Evolutionary conservation across 176 grass and related monocot genomes (phyloP), one percentile per base, ranked within the genome.

Genomic region (Ensete glaucum): DNA sequence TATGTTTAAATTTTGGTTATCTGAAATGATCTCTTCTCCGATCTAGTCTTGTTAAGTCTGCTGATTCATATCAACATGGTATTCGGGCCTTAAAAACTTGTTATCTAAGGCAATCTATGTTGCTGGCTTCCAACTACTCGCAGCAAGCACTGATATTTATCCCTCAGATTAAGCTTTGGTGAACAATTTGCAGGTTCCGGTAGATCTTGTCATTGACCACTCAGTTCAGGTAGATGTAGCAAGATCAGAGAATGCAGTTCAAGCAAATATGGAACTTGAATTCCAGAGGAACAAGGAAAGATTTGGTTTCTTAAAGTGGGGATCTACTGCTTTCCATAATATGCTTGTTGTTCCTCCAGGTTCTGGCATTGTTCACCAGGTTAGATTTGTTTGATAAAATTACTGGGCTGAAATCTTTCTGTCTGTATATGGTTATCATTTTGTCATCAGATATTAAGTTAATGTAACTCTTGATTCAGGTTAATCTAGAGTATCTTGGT

Each of bases 221-320:
- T 96, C 93, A 53, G 93, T 96, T 65, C 93, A 92, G 79, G 93
- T 96, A 50, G 93, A 96, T 83, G 93, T 96, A 76, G 93, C 93
- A 81, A 96, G 81, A 83, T 90, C 89, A 1, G 79, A 60, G 20
- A 90, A 96, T 83, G 93, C 93, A 15, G 71, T 96, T 11, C 87
- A 96, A 78, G 55, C 66, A 72, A 96, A 96, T 67, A 96, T 96
- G 93, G 83, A 88, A 62, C 62, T 92, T 60, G 93, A 96, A 64
- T 96, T 90, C 81, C 85, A 85, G 49, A 86, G 89, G 59, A 96
- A 92, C 83, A 88, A 88, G 27, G 93, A 96, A 79, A 92, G 93
- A 81, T 96, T 96, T 81, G 84, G 85, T 81, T 96, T 96, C 78
- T 84, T 96, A 69, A 96, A 96, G 63, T 96, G 93, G 93, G 93